Conservation (phyloP, 257 asterid genomes). For the Solanum virginianum region DNA sequence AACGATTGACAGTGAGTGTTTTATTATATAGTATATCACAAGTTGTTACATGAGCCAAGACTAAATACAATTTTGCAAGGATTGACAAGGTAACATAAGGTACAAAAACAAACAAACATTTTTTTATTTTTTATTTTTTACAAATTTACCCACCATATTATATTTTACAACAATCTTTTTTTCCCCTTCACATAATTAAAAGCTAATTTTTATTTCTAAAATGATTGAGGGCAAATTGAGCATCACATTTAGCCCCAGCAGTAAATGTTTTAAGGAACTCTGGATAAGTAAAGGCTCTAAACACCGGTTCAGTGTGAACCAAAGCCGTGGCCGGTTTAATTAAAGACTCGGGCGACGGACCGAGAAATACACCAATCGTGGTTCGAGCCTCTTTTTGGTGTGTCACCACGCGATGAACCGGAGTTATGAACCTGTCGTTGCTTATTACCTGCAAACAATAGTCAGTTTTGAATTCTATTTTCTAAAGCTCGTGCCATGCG, state of each 20-base stretch:
- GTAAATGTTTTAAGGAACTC: background rate
- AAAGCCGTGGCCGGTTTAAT: background rate
- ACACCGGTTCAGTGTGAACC: background rate
- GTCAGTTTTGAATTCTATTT: background rate
- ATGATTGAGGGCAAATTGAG: background rate
- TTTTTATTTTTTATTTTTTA: background rate
- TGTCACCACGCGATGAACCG: conserved; percentile 50
- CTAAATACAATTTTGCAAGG: background rate
- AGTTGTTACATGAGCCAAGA: background rate
- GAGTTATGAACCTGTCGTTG: conserved; percentile 35
- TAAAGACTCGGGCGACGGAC: background rate
- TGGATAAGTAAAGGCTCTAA: background rate
- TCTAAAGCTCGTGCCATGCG: too few species aligned
- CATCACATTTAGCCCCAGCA: background rate
- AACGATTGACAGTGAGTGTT: too few species aligned
- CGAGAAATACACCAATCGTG: background rate
- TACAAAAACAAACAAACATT: background rate
- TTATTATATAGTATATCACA: background rate
- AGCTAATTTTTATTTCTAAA: background rate
- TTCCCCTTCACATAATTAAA: background rate
- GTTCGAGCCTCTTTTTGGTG: conserved; percentile 12
- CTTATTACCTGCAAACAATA: conserved; percentile 32
- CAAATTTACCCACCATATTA: background rate
- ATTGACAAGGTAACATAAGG: background rate
- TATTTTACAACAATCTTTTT: background rate